These are phyloP conservation scores for Hypericum androsaemum DNA, from an alignment of 345 rosid genomes.

Conservation along the genomic window DNA sequence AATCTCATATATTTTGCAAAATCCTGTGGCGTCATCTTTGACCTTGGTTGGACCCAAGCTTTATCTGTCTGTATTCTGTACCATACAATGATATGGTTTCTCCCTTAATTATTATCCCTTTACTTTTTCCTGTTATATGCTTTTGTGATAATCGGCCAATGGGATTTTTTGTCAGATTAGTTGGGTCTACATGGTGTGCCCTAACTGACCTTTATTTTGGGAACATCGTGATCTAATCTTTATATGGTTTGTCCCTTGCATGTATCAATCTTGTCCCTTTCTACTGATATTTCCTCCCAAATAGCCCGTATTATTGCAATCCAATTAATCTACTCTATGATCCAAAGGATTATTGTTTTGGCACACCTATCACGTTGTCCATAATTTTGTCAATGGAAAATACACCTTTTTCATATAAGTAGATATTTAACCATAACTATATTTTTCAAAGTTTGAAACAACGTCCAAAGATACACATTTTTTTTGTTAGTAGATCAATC, in stretches of 20 bases:
- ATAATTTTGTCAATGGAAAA: too few species aligned
- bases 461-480: too few species aligned
- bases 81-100: background rate
- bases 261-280: conserved; percentile 2
- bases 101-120: background rate
- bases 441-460: too few species aligned
- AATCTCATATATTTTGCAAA: too few species aligned
- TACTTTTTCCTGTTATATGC: background rate
- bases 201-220: conserved; percentile 11
- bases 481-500: too few species aligned
- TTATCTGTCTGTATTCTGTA: conserved; percentile 15
- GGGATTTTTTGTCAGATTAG: conserved; percentile 3
- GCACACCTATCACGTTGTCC: too few species aligned
- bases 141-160: conserved; percentile 24
- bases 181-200: conserved; percentile 12
- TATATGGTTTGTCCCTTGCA: conserved; percentile 9
- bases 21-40: conserved; percentile 28
- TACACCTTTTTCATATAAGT: too few species aligned
- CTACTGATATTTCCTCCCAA: conserved; percentile 1
- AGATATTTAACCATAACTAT: too few species aligned
- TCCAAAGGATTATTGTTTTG: too few species aligned
- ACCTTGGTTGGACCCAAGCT: conserved; percentile 18
- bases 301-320: background rate
- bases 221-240: conserved; percentile 17
- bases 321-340: background rate